These are phyloP conservation scores for Plasmodium gonderi DNA, from an alignment of 169 alveolate genomes.

Conservation along the genomic window DNA sequence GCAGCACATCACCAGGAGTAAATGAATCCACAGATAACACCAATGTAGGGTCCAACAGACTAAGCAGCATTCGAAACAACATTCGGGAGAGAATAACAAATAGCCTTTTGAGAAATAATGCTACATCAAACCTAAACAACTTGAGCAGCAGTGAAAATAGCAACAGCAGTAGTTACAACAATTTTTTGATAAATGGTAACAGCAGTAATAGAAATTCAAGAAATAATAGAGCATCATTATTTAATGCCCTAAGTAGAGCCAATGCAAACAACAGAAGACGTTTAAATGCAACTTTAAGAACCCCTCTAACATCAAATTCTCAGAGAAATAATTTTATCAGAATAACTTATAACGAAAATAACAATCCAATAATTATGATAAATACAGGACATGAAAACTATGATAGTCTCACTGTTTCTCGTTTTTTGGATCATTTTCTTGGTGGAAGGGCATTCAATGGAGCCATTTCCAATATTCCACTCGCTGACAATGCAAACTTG, in stretches of 20 bases:
- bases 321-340: conserved; percentile 62
- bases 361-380: conserved; percentile 63
- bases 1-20: background rate
- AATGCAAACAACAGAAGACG: conserved; percentile 28
- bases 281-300: conserved; percentile 37
- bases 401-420: conserved; percentile 54
- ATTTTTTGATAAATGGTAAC: background rate
- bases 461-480: background rate
- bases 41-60: background rate
- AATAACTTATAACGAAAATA: conserved; percentile 64
- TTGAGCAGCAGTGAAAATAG: background rate
- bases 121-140: background rate
- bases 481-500: background rate
- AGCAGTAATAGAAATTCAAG: background rate
- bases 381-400: conserved; percentile 68
- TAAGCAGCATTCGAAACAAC: conserved; percentile 7
- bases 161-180: background rate
- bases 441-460: conserved; percentile 27
- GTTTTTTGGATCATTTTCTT: conserved; percentile 54
- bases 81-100: conserved; percentile 42
- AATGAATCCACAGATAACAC: background rate
- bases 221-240: conserved; percentile 2
- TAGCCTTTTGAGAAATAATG: conserved; percentile 13
- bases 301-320: background rate
- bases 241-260: conserved; percentile 12